Evolutionary conservation across 805 yeast species (phyloP), one percentile per base, ranked within the genome.

Genomic region (Ascoidea tarda): DNA sequence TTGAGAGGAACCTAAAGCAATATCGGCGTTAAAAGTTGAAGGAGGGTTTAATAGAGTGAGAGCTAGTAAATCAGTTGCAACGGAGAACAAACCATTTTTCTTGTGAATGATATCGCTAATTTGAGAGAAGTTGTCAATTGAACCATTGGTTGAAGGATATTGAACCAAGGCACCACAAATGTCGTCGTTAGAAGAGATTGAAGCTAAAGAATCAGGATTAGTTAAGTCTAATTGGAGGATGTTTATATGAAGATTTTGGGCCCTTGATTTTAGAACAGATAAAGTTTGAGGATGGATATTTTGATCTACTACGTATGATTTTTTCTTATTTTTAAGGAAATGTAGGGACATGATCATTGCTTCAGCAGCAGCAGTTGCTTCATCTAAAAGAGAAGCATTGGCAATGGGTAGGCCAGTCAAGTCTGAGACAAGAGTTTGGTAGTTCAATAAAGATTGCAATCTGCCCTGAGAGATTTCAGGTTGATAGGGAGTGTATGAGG

Each of bases 381-480:
- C 99, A 67, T 93, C 99, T 59, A 93, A 75, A 51, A 93, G 72
- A 2, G 98, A 91, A 1, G 97, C 95, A 65, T 93, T 93, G 50
- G 98, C 90, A 61, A 93, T 81, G n/a, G 88, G 84, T 69, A 93
- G 74, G 1, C 98, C 99, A 0, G 99, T 93, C 58, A 93, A 75
- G 55, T 93, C 96, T 33, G 89, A 69, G 14, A 93, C 75, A 62
- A 91, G 74, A n/a, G 99, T 93, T 70, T 93, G 99, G 70, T 78
- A 93, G 68, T 93, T 93, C 57, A 93, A 72, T 57, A 93, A 72
- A 28, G 93, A 81, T 69, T 91, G 96, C 60, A 93, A 75, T 61
- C 99, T 81, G 52, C 99, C 99, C 69, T 93, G 99, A 0, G 96
- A 85, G 54, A 93, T 90, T 67, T 93, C 99, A 0, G 99, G 96